These are phyloP conservation scores for Ramularia endophylla DNA, from an alignment of 2,329 filamentous ascomycete species.

Conservation along the genomic window DNA sequence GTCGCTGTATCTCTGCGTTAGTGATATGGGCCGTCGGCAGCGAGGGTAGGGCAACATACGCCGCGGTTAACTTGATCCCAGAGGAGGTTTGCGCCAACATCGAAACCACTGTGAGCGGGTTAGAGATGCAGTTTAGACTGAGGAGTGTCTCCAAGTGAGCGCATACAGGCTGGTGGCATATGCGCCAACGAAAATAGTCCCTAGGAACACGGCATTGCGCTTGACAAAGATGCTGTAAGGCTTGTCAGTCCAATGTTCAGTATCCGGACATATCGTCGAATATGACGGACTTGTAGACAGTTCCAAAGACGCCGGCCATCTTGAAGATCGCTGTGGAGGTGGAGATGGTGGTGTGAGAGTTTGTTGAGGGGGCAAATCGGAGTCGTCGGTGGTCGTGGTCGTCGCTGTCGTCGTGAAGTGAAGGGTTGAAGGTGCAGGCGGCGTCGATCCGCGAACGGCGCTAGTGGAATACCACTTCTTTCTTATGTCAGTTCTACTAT, in stretches of 20 bases:
- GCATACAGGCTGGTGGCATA: conserved; percentile 90
- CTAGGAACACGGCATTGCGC: conserved; percentile 83
- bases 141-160: conserved; percentile 6
- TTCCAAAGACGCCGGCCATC: conserved; percentile 56
- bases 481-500: no score
- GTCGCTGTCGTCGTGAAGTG: no score
- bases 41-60: conserved; percentile 55
- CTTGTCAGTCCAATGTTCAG: conserved; percentile 17
- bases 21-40: conserved; percentile 8
- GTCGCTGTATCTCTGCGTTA: conserved; percentile 59
- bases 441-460: no score
- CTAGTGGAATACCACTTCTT: no score
- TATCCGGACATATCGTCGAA: conserved; percentile 9
- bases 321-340: conserved; percentile 22
- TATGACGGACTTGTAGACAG: conserved; percentile 49
- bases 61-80: conserved; percentile 92
- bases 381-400: conserved; percentile 2
- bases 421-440: no score
- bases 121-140: conserved; percentile 6
- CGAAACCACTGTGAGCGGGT: conserved; percentile 61
- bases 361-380: conserved; percentile 1
- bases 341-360: background rate
- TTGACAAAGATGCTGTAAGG: conserved; percentile 69
- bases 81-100: conserved; percentile 72
- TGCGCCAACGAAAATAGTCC: conserved; percentile 75